Percentiles rank a stretch among this genome's conserved stretches.
These are phyloP conservation scores for Theileria luwenshuni DNA, from an alignment of 169 alveolate species.

Conservation along the genomic window DNA sequence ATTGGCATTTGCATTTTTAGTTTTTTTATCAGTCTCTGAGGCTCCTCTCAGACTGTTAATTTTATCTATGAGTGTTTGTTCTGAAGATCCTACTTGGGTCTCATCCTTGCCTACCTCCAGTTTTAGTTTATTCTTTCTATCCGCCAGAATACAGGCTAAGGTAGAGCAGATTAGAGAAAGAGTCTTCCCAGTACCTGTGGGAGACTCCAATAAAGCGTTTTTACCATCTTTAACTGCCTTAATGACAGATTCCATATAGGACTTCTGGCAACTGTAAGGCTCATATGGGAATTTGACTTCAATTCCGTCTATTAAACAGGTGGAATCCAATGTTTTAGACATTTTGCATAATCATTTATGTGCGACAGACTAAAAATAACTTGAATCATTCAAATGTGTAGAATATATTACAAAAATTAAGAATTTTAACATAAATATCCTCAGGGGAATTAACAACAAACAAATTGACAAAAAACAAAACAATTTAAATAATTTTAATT, in stretches of 20 bases:
- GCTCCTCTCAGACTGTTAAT: slow-evolving; percentile 1
- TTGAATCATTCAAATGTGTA: no score
- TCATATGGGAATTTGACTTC: slow-evolving; percentile 85
- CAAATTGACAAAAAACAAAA: no score
- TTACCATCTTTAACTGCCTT: slow-evolving; percentile 75
- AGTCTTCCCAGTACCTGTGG: slow-evolving; percentile 98
- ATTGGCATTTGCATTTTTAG: slow-evolving; percentile 13
- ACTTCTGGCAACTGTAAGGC: slow-evolving; percentile 82
- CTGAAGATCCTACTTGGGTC: neutral
- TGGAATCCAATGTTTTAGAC: slow-evolving; percentile 35
- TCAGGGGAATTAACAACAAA: no score
- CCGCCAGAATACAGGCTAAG: slow-evolving; percentile 77
- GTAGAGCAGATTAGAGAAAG: slow-evolving; percentile 89
- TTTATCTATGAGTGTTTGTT: neutral
- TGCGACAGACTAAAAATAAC: no score
- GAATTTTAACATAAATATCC: no score
- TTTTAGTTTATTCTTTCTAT: slow-evolving; percentile 68
- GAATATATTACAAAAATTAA: no score
- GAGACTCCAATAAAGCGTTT: slow-evolving; percentile 93
- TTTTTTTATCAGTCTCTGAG: slow-evolving; percentile 40
- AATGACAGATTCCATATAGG: slow-evolving; percentile 81
- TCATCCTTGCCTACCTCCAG: slow-evolving; percentile 27
- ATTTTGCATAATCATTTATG: no score
- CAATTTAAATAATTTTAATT: no score
- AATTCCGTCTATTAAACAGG: slow-evolving; percentile 51